Conservation (phyloP, 164 flowering plant species). For the Vitis labrusca region DNA sequence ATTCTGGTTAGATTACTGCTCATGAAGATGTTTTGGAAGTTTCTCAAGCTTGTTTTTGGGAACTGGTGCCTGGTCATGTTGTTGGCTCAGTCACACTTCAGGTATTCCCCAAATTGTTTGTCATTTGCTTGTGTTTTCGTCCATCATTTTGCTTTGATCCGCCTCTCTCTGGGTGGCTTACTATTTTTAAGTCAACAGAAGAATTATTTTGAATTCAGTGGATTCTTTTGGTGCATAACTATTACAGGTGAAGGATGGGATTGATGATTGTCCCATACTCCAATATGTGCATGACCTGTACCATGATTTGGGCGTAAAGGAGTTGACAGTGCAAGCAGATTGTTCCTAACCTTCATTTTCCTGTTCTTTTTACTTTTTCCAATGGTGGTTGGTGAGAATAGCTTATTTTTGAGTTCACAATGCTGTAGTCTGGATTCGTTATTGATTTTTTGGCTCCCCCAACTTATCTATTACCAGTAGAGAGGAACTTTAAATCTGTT, state of each 20-base stretch:
- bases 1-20: conserved; percentile 50
- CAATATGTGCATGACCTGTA: conserved; percentile 73
- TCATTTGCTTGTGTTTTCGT: background rate
- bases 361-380: background rate
- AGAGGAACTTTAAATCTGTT: too few species aligned
- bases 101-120: conserved; percentile 33
- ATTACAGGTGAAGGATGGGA: conserved; percentile 67
- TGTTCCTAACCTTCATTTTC: conserved; percentile 17
- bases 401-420: background rate
- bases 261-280: conserved; percentile 60
- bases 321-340: conserved; percentile 77
- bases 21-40: conserved; percentile 75
- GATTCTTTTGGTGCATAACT: conserved; percentile 11
- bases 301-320: conserved; percentile 87
- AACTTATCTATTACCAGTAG: too few species aligned
- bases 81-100: conserved; percentile 76
- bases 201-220: background rate
- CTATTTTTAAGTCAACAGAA: background rate
- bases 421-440: too few species aligned
- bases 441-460: too few species aligned
- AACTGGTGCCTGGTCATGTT: conserved; percentile 86
- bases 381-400: background rate
- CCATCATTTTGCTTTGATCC: background rate
- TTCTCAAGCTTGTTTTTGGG: conserved; percentile 92
- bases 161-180: background rate